Conservation (phyloP, 2,329 filamentous ascomycete species). For the Alternaria sp. region DNA sequence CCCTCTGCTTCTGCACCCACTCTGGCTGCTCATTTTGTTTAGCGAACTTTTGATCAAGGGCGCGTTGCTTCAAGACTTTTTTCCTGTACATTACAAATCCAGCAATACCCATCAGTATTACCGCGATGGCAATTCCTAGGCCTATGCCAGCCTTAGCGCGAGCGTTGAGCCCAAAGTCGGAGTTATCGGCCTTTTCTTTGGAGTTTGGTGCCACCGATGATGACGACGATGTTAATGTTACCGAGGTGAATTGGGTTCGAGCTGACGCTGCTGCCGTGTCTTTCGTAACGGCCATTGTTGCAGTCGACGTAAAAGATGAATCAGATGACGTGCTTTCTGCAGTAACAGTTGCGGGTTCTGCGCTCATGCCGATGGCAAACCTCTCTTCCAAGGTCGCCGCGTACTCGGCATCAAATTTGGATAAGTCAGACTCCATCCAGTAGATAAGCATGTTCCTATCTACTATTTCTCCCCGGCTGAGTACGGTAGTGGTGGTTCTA, state of each 20-base stretch:
- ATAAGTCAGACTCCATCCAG: background rate
- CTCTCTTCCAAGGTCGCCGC: background rate
- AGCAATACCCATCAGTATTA: background rate
- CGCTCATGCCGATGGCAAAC: constrained; percentile 17
- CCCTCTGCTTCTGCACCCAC: background rate
- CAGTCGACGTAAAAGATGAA: background rate
- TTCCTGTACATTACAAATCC: background rate
- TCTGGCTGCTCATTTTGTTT: background rate
- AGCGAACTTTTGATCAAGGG: background rate
- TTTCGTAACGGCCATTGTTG: background rate
- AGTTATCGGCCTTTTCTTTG: background rate
- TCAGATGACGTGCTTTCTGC: background rate
- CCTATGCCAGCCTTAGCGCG: background rate
- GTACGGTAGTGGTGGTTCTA: background rate
- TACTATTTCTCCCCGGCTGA: background rate
- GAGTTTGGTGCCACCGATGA: background rate
- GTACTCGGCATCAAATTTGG: background rate
- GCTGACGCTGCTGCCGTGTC: background rate
- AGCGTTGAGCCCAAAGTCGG: background rate
- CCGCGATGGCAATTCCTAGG: background rate
- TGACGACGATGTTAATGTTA: background rate
- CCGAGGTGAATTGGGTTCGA: background rate
- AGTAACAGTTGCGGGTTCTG: background rate
- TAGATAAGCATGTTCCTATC: background rate
- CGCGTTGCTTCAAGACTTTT: background rate